Conservation (phyloP, 2,329 filamentous ascomycete genomes). For the Triangularia setosa region DNA sequence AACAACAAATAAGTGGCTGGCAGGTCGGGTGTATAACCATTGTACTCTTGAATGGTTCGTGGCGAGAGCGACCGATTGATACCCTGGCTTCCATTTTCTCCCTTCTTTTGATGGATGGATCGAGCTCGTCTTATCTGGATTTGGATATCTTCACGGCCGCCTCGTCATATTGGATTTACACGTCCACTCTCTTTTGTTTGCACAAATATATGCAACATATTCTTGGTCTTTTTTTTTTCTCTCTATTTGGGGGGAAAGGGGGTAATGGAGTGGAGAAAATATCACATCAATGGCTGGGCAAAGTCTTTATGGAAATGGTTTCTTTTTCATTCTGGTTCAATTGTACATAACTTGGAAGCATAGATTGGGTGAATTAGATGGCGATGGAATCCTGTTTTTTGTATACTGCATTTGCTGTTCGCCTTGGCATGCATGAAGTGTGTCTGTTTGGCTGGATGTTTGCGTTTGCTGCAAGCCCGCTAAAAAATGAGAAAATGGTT, state of each 20-base stretch:
- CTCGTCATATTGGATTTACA: neutral
- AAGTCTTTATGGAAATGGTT: neutral
- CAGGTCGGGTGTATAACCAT: constrained; percentile 7
- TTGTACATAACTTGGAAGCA: neutral
- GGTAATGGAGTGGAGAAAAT: too few species aligned
- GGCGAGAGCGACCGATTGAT: constrained; percentile 3
- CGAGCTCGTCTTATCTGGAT: too few species aligned
- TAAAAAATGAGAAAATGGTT: neutral
- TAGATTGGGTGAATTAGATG: neutral
- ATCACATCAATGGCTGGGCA: neutral
- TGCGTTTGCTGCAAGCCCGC: neutral
- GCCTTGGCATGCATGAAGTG: neutral
- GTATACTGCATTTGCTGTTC: neutral
- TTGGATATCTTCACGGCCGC: neutral
- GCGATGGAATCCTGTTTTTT: neutral
- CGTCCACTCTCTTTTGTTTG: neutral
- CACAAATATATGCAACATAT: neutral
- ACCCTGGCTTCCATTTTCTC: neutral
- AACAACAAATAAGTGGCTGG: neutral
- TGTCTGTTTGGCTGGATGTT: neutral
- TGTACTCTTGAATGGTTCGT: neutral
- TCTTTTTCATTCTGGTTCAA: neutral
- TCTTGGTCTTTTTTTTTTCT: neutral
- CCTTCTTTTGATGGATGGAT: neutral
- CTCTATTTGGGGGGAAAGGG: neutral